phyloP scores from a whole-genome alignment of 495 filamentous ascomycete genomes.

The Aspergillus carlsbadensis region DNA sequence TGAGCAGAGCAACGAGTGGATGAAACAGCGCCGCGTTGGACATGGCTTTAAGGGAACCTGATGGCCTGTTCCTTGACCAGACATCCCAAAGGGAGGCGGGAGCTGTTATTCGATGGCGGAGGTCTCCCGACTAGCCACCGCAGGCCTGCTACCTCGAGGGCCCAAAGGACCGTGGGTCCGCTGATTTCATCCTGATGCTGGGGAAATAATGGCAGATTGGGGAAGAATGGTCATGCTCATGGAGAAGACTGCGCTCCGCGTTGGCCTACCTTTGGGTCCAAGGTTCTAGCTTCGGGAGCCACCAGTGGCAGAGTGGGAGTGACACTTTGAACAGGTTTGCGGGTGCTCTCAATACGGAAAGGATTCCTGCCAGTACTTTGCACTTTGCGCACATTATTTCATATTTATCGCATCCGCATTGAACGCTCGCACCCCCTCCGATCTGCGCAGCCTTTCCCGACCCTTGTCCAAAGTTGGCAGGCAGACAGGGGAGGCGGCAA shows the following conservation, averaged over 20 bases:
- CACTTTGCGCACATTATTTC: no score
- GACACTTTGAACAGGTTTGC: no score
- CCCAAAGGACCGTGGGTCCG: neutral
- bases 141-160: neutral
- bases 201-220: no score
- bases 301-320: no score
- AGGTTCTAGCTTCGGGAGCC: no score
- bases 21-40: neutral
- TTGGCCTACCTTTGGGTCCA: conserved; percentile 1
- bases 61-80: neutral
- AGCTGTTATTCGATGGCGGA: neutral
- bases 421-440: neutral
- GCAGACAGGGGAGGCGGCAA: neutral
- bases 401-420: neutral
- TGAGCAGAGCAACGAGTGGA: neutral
- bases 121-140: neutral
- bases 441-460: neutral
- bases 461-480: neutral
- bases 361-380: no score
- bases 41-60: neutral
- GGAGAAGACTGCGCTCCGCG: neutral
- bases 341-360: no score
- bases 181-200: conserved; percentile 2
- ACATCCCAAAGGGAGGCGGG: neutral
- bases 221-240: neutral